Evolutionary conservation across 768 basidiomycete genomes (phyloP).

Genomic region (Suillus subalutaceus): DNA sequence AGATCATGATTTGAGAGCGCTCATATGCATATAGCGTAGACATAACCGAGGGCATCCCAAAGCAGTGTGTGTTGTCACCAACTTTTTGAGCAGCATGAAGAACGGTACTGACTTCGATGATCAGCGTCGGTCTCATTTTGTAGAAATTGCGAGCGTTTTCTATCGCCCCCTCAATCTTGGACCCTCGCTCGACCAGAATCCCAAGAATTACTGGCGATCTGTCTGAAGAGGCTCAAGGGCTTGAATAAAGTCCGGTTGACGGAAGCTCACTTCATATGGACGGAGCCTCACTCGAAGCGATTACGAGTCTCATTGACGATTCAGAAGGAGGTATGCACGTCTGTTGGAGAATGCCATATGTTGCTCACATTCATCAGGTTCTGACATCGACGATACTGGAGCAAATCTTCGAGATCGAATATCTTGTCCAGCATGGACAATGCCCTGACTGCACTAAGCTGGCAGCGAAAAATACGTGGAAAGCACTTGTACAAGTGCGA

Average conservation of each 20-base stretch:
- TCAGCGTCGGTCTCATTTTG: constrained; percentile 90
- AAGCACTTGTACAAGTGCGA: constrained; percentile 96
- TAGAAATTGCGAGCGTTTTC: constrained; percentile 94
- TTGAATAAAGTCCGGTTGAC: constrained; percentile 92
- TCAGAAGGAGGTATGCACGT: constrained; percentile 85
- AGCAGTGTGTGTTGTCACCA: constrained; percentile 63
- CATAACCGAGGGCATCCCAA: constrained; percentile 97
- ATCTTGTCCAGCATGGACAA: constrained; percentile 92
- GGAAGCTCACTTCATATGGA: constrained; percentile 99
- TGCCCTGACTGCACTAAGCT: constrained; percentile 93
- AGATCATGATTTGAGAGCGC: background rate
- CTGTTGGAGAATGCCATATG: background rate
- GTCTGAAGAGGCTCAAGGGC: constrained; percentile 93
- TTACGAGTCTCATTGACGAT: constrained; percentile 93
- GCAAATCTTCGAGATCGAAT: constrained; percentile 96
- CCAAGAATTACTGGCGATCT: constrained; percentile 90
- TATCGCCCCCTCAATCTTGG: constrained; percentile 91
- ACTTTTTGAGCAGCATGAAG: background rate
- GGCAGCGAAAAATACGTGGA: constrained; percentile 99
- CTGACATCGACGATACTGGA: constrained; percentile 94
- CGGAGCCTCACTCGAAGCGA: constrained; percentile 96
- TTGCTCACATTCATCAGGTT: constrained; percentile 50
- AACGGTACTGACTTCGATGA: constrained; percentile 14
- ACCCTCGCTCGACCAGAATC: constrained; percentile 86
- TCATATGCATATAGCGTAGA: constrained; percentile 63